Evolutionary conservation across 257 asterid species (phyloP).

Genomic region (Verbascum thapsus): DNA sequence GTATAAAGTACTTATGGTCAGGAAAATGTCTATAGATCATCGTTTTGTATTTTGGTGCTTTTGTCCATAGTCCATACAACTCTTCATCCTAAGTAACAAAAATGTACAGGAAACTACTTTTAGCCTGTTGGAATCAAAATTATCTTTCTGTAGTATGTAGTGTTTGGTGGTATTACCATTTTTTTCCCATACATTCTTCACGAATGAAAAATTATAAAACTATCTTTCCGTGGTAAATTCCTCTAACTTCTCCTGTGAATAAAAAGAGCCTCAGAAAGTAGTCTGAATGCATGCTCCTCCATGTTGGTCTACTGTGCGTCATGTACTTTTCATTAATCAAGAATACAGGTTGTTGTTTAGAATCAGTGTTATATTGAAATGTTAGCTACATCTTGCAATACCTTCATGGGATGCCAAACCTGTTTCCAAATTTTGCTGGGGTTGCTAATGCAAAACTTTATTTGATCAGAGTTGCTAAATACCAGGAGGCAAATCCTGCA

Average conservation of each 20-base stretch:
- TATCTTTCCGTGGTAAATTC: constrained; percentile 1
- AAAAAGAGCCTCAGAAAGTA: constrained; percentile 2
- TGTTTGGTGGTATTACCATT: constrained; percentile 1
- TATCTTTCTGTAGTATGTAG: not conserved
- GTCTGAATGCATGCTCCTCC: constrained; percentile 7
- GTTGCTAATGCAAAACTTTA: constrained; percentile 35
- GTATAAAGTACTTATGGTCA: not conserved
- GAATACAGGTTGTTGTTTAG: not conserved
- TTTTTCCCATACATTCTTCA: not conserved
- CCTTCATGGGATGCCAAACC: not conserved
- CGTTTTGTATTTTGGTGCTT: constrained; percentile 17
- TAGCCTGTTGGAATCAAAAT: not conserved
- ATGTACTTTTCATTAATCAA: constrained; percentile 6
- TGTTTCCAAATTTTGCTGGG: constrained; percentile 4
- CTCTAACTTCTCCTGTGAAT: not conserved
- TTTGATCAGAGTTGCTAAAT: constrained; percentile 80
- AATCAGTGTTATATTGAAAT: constrained; percentile 7
- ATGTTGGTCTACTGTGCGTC: not conserved
- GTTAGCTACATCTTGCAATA: constrained; percentile 3
- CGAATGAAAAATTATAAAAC: not conserved
- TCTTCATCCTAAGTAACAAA: not conserved
- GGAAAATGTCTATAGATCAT: constrained; percentile 4
- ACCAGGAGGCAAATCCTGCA: constrained; percentile 98
- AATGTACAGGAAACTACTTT: not conserved
- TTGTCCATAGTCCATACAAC: constrained; percentile 9